Base-by-base conservation (phyloP, 352 stramenopile genomes). In the Halophytophthora polymorphica region DNA sequence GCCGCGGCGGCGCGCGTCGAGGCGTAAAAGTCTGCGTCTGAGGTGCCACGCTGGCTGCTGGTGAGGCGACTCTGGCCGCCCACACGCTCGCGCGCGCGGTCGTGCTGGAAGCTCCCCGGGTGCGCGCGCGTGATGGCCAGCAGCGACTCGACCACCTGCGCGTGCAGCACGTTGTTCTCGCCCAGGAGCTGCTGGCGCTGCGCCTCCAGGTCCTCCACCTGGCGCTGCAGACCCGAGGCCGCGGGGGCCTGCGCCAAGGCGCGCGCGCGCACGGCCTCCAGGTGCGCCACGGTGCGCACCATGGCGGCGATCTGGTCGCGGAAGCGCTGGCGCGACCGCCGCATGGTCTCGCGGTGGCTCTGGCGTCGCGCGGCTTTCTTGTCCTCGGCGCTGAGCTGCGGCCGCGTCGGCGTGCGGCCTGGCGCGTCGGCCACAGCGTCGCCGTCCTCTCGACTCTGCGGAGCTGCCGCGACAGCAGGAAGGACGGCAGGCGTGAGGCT, bases 311-410 rank as follows among this genome's bases (percentile, higher is more conserved):
- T 58, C 39, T 67, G 53, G 53, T 71, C 63, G 1, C 58, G 52
- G 50, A 71, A 71, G 13, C 63, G 50, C 58, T 71, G 58, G 25
- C 63, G 37, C 2, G 63, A 71, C n/a, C 63, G 59, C 12, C 63
- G 54, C 63, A 71, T 71, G 28, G 63, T 68, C 53, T 71, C 63
- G 21, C 63, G 58, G 42, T 71, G 63, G 15, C 59, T 66, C 14
- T 47, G 51, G 17, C 63, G 58, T 29, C 63, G 37, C 25, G 57
- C 50, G 3, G 50, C 54, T 11, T 53, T 58, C 1, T 55, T 51
- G 17, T 67, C 57, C 29, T 67, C 58, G 5, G 53, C 39, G 14
- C 57, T 49, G 1, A 64, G 37, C 14, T 58, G 37, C 33, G 56
- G 52, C 42, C 28, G 22, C 37, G 31, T 45, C 35, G 36, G 41